phyloP scores from a whole-genome alignment of 2,329 filamentous ascomycete species.

The Aspergillus sergii region DNA sequence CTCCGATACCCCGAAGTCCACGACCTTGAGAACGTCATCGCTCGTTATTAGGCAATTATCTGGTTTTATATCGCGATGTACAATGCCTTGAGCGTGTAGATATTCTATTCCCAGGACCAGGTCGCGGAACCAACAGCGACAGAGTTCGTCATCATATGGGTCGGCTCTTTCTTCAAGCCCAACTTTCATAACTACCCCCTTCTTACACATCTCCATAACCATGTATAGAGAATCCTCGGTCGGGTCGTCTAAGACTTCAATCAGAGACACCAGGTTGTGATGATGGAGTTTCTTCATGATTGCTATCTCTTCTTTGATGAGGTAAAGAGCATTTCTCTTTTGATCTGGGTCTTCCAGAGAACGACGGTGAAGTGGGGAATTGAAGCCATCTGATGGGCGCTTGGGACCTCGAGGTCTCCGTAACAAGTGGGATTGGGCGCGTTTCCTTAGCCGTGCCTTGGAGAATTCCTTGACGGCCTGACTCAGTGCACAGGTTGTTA shows the following conservation, averaged over 20 bases:
- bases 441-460: constrained; percentile 84
- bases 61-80: constrained; percentile 96
- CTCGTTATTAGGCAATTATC: constrained; percentile 90
- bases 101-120: constrained; percentile 95
- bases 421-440: constrained; percentile 86
- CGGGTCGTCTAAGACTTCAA: constrained; percentile 94
- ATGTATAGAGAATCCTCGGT: constrained; percentile 96
- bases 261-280: constrained; percentile 86
- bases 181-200: constrained; percentile 95
- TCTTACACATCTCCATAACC: constrained; percentile 99
- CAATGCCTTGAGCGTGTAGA: constrained; percentile 88
- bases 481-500: constrained; percentile 8
- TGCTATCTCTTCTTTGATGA: constrained; percentile 95
- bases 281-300: constrained; percentile 99
- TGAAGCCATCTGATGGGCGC: constrained; percentile 60
- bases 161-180: constrained; percentile 79
- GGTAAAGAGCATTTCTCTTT: constrained; percentile 72
- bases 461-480: constrained; percentile 98
- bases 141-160: constrained; percentile 80
- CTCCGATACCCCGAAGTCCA: constrained; percentile 98
- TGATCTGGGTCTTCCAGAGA: constrained; percentile 55
- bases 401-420: constrained; percentile 60
- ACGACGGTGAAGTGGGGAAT: constrained; percentile 65
- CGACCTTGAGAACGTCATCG: constrained; percentile 93
- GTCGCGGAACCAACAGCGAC: constrained; percentile 91